Conservation (phyloP, 2,329 filamentous ascomycete species). For the Aciculosporium take region DNA sequence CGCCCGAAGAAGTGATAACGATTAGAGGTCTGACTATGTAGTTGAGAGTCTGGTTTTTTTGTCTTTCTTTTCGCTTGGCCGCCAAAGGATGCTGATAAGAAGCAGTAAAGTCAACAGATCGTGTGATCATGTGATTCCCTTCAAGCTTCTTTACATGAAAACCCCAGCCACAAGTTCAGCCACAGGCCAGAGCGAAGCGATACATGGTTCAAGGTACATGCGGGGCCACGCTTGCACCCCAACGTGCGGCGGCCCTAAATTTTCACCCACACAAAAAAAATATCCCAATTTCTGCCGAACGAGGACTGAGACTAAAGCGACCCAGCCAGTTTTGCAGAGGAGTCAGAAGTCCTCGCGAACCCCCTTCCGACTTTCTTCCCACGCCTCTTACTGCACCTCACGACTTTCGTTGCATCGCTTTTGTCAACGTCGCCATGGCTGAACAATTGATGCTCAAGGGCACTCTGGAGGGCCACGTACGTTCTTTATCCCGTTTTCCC, state of each 20-base stretch:
- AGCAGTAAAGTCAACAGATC: too few relatives aligned
- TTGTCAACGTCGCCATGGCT: constrained; percentile 51
- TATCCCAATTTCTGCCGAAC: constrained; percentile 24
- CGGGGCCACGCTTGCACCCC: neutral
- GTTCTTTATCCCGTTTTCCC: constrained; percentile 22
- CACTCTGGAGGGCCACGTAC: constrained; percentile 91
- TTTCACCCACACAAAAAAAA: constrained; percentile 38
- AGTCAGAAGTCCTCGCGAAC: constrained; percentile 12
- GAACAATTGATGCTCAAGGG: constrained; percentile 93
- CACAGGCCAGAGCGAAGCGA: neutral
- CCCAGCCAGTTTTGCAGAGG: constrained; percentile 14
- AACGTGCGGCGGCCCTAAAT: constrained; percentile 29
- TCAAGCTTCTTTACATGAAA: neutral
- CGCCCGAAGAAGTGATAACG: neutral
- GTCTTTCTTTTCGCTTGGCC: too few relatives aligned
- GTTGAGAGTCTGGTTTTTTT: neutral
- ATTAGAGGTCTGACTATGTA: neutral
- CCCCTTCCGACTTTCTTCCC: constrained; percentile 17
- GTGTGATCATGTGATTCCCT: too few relatives aligned
- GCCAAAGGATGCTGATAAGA: neutral
- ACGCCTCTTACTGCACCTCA: constrained; percentile 19
- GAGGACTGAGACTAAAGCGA: constrained; percentile 8
- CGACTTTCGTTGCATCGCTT: constrained; percentile 23
- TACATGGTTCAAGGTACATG: constrained; percentile 3
- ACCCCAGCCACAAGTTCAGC: neutral